Base-by-base conservation (phyloP, 2,329 filamentous ascomycete species). In the Byssoonygena ceratinophila region DNA sequence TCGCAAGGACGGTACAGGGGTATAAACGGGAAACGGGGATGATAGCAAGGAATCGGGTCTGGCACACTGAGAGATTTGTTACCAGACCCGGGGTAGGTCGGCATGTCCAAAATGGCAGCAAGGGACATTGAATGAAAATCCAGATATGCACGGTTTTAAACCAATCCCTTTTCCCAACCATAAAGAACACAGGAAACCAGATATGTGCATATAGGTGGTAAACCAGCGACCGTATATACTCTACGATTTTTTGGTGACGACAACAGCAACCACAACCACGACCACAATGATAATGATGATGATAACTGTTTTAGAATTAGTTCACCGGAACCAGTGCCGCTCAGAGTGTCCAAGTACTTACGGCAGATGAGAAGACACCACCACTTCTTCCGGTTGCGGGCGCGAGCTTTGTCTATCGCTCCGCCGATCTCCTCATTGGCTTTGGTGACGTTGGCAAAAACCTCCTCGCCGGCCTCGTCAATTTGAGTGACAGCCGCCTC, bases 381-480 rank as follows among this genome's bases (percentile, higher is more conserved):
- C 90, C 89, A 96, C 85, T 96, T 96, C 88, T 94, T 94, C 74
- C 82, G 87, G 60, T 87, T 79, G 47, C 85, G 87, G 61, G 81
- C 80, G 66, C 84, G 78, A 7, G 91, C 91, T 60, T 87, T 94
- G 56, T 78, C 76, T 57, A 95, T 85, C 11, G 90, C 90, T n/a
- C 79, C 79, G 36, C 78, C 82, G 55, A 97, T 85, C 68, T 96
- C 82, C 57, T 81, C 78, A 64, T 92, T 96, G 58, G 84, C 91
- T 67, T 92, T 85, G 63, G 84, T 81, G 45, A 96, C 79, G 68
- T 97, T 87, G 54, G 85, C 82, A 46, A 86, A 81, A 36, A 92
- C 85, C 64, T 94, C 85, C 69, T 94, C 86, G 34, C 82, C 87
- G 72, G 91, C 88, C 63, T 84, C 79, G 71, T 95, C 88, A 62